phyloP scores from a whole-genome alignment of 2,329 filamentous ascomycete species.

The Colletotrichum chlorophyti region DNA sequence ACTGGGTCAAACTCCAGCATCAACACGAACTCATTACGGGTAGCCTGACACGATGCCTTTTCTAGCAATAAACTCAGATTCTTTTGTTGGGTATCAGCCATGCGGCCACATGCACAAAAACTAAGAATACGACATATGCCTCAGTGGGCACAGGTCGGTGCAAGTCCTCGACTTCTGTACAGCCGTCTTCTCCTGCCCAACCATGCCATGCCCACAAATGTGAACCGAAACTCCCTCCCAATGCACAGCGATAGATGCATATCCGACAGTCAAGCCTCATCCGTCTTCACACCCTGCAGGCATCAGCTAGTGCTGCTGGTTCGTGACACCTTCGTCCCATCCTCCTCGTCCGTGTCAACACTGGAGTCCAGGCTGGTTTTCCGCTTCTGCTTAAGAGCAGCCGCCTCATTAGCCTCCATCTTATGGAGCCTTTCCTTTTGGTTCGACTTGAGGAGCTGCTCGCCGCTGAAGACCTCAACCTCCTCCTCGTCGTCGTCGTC shows the following conservation, averaged over 20 bases:
- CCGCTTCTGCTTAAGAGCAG: constrained; percentile 49
- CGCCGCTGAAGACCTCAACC: constrained; percentile 47
- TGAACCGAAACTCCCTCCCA: constrained; percentile 7
- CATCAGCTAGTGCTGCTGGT: constrained; percentile 23
- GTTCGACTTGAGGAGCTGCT: constrained; percentile 51
- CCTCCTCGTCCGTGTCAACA: constrained; percentile 45
- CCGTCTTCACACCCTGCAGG: constrained; percentile 19
- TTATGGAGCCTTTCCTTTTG: constrained; percentile 62
- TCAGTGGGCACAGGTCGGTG: not conserved
- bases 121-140: not conserved
- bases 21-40: too few species aligned
- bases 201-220: constrained; percentile 9
- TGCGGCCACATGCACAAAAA: not conserved
- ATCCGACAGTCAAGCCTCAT: not conserved
- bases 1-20: not conserved
- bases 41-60: too few species aligned
- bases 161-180: not conserved
- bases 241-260: not conserved
- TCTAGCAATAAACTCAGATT: too few species aligned
- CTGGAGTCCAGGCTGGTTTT: constrained; percentile 37
- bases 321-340: constrained; percentile 33
- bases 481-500: constrained; percentile 48
- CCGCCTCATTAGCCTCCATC: constrained; percentile 67
- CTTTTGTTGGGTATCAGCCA: constrained; percentile 25
- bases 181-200: not conserved